These are phyloP conservation scores for Carpinus fangiana DNA, from an alignment of 306 rosid genomes.

Conservation along the genomic window DNA sequence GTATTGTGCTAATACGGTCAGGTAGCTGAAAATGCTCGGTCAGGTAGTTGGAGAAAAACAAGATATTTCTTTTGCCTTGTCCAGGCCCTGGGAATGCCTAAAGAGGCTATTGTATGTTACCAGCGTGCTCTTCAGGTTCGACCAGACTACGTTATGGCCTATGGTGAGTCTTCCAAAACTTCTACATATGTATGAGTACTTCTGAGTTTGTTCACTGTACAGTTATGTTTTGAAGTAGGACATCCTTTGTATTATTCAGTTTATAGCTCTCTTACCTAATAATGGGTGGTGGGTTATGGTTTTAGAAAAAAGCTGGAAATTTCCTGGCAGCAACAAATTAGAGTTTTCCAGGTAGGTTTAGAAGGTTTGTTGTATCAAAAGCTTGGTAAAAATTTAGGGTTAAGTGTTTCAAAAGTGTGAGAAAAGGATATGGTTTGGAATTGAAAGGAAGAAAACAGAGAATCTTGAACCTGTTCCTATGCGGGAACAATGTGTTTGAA, in stretches of 20 bases:
- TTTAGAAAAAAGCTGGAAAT: background rate
- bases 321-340: background rate
- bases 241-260: background rate
- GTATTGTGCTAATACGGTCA: conserved; percentile 40
- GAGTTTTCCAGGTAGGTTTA: background rate
- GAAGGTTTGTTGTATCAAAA: background rate
- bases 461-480: background rate
- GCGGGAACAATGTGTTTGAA: background rate
- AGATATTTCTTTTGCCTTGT: conserved; percentile 47
- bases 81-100: conserved; percentile 95
- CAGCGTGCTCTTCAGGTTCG: conserved; percentile 91
- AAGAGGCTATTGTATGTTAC: conserved; percentile 92
- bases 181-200: background rate
- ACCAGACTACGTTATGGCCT: conserved; percentile 93
- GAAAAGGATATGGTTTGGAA: background rate
- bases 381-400: background rate
- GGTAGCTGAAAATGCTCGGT: conserved; percentile 49
- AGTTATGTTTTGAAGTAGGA: background rate
- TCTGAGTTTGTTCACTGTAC: conserved; percentile 5
- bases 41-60: conserved; percentile 47
- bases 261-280: background rate
- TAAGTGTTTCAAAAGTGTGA: background rate
- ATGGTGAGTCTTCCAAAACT: conserved; percentile 48
- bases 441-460: background rate
- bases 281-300: background rate